Evolutionary conservation across 1,284 basidiomycete species (phyloP).

Genomic region (Moesziomyces sp.): DNA sequence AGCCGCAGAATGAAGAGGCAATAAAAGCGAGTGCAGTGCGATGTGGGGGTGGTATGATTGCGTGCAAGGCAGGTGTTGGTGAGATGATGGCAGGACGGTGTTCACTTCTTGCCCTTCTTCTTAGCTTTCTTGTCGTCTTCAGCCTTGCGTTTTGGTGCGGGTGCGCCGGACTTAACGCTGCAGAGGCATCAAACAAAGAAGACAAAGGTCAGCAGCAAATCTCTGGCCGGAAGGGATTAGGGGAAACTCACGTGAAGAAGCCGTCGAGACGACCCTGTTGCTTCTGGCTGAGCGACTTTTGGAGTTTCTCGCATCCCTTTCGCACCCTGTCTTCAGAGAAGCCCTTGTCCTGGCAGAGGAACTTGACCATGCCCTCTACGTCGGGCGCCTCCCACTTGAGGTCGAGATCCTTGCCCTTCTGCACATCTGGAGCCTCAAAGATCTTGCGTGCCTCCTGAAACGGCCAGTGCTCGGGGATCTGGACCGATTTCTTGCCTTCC

Average conservation of each 20-base stretch:
- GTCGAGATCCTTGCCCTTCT: slow-evolving; percentile 87
- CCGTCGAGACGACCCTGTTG: slow-evolving; percentile 96
- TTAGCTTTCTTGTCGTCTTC: slow-evolving; percentile 39
- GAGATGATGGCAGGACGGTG: not conserved
- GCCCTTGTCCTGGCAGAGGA: slow-evolving; percentile 92
- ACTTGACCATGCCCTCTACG: slow-evolving; percentile 91
- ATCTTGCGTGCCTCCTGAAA: slow-evolving; percentile 93
- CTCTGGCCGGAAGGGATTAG: not conserved
- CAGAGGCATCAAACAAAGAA: too few relatives aligned
- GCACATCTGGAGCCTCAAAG: slow-evolving; percentile 88
- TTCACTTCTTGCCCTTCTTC: slow-evolving; percentile 52
- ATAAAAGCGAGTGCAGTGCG: too few relatives aligned
- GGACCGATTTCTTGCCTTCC: slow-evolving; percentile 68
- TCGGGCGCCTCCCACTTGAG: slow-evolving; percentile 95
- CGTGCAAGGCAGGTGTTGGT: not conserved
- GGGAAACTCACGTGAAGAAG: slow-evolving; percentile 75
- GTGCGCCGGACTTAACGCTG: slow-evolving; percentile 19
- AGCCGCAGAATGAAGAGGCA: too few relatives aligned
- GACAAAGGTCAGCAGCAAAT: too few relatives aligned
- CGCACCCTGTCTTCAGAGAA: slow-evolving; percentile 98
- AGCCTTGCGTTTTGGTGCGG: slow-evolving; percentile 37
- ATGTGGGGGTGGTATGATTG: slow-evolving; percentile 22
- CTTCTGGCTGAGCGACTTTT: slow-evolving; percentile 86
- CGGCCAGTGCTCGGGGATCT: slow-evolving; percentile 90
- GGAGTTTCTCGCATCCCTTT: slow-evolving; percentile 91